These are phyloP conservation scores for Ophiostoma perfectum DNA, from an alignment of 2,329 filamentous ascomycete species.

Conservation along the genomic window DNA sequence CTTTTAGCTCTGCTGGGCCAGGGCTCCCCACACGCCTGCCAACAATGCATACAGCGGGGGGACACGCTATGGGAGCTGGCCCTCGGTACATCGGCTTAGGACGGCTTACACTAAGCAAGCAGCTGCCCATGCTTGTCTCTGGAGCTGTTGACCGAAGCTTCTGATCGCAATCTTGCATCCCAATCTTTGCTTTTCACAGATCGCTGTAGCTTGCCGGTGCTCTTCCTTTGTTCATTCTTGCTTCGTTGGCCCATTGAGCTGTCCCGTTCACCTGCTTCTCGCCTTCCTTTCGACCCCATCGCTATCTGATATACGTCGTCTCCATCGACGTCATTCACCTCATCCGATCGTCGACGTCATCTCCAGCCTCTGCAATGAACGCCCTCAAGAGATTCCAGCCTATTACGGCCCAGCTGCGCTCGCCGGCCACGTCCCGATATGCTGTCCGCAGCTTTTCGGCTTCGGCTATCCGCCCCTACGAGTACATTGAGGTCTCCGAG, in stretches of 20 bases:
- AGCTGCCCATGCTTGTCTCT: not conserved
- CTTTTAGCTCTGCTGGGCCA: no score
- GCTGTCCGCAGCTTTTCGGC: slow-evolving; percentile 48
- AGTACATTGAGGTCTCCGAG: slow-evolving; percentile 74
- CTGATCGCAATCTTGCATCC: not conserved
- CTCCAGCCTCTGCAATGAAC: slow-evolving; percentile 39
- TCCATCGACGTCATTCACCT: not conserved
- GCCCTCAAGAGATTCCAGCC: slow-evolving; percentile 55
- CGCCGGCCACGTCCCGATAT: slow-evolving; percentile 52
- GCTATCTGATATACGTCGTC: not conserved
- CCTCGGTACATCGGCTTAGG: slow-evolving; percentile 26
- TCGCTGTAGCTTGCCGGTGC: no score
- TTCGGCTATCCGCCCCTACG: slow-evolving; percentile 51
- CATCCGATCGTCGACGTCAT: not conserved
- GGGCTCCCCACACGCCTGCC: not conserved
- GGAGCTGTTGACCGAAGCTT: slow-evolving; percentile 15
- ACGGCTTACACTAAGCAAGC: slow-evolving; percentile 24
- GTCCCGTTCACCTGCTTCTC: no score
- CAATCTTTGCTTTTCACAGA: no score
- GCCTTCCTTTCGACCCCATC: no score
- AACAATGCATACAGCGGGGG: not conserved
- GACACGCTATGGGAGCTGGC: not conserved
- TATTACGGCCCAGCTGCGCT: slow-evolving; percentile 54
- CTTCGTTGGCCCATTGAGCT: no score
- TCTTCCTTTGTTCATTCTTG: no score